Base-by-base conservation (phyloP, 2,329 filamentous ascomycete genomes). In the Colletotrichum phormii region DNA sequence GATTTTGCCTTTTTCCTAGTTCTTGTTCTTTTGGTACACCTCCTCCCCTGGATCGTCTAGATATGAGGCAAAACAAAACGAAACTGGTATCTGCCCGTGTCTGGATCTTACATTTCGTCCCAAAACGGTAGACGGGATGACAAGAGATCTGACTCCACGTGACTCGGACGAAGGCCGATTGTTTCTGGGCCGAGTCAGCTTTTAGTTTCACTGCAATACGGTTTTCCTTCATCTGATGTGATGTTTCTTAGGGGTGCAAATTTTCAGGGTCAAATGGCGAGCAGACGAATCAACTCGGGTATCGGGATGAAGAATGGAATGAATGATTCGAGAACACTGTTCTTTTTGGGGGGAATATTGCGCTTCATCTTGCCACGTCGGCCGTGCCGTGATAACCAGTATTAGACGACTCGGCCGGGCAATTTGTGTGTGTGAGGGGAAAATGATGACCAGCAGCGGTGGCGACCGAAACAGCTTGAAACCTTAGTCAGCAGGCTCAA, bases 401-500 rank as follows among this genome's bases (percentile, higher is more conserved):
- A 55, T 15, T 15, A 49, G 42, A 49, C 18, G 42, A 49, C 42
- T 49, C 42, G 42, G 42, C 42, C 42, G 42, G 42, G 18, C 42
- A 8, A 22, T 33, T 13, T 24, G n/a, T 35, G 60, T 58, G 46
- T 24, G 57, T 24, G 8, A 49, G 33, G 49, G 57, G 58, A 33
- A 33, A 24, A 15, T 24, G 35, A 51, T 51, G 13, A 2, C 42
- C 49, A 8, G 62, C 8, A 8, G 18, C 49, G 33, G 49, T 71
- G 69, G 64, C 64, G 31, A 54, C 37, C 69, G 64, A 64, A 69
- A 69, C 69, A 69, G n/a, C 4, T 26, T 69, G 69, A 72, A 72
- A 72, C 64, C 53, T 72, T 69, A 69, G 65, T 72, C 69, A 72
- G 64, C 59, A 5, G 1, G 7, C 26, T 37, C 24, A 49, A 42